Conservation (phyloP, 805 yeast species). For the Brettanomyces naardenensis region DNA sequence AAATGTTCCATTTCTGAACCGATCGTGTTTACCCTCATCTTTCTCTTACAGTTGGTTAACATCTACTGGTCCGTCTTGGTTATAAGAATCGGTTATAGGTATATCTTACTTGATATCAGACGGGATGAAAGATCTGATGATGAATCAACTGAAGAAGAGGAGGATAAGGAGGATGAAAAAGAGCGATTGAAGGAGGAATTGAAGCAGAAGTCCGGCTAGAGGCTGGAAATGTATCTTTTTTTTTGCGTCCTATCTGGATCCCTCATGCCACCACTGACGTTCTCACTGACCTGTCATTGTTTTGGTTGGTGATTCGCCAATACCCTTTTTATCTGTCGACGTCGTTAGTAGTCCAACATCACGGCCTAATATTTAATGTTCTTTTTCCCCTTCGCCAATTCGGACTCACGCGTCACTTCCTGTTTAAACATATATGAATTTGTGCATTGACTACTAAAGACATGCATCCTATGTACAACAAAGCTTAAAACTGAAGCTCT, state of each 20-base stretch:
- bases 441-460: too few species aligned
- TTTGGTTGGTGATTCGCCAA: too few species aligned
- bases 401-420: too few species aligned
- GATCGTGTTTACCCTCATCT: constrained; percentile 71
- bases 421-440: too few species aligned
- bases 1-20: constrained; percentile 95
- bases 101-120: constrained; percentile 48
- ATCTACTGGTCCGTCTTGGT: constrained; percentile 83
- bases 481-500: too few species aligned
- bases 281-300: too few species aligned
- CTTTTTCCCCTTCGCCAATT: too few species aligned
- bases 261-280: neutral
- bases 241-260: neutral
- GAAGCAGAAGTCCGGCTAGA: neutral
- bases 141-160: constrained; percentile 51
- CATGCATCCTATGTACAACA: too few species aligned
- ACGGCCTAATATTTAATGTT: too few species aligned
- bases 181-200: constrained; percentile 1
- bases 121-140: constrained; percentile 85
- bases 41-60: constrained; percentile 80
- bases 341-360: too few species aligned
- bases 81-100: constrained; percentile 66
- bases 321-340: too few species aligned
- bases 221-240: too few species aligned
- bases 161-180: constrained; percentile 15